Conservation (phyloP, 2,329 filamentous ascomycete genomes). For the Neonectria sp. region DNA sequence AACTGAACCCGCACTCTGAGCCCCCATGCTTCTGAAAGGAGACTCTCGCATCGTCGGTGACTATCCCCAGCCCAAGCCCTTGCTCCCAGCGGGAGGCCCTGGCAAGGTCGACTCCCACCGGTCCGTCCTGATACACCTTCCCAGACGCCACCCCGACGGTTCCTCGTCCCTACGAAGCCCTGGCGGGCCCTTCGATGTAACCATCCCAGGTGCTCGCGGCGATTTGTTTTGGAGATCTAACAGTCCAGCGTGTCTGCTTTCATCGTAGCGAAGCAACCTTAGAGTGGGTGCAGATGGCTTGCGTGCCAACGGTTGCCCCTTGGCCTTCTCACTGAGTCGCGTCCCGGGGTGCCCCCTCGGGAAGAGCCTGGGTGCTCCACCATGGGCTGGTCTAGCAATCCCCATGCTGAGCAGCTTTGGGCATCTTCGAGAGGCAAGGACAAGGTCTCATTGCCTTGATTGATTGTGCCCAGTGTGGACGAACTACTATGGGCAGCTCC, state of each 20-base stretch:
- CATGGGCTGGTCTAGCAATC: constrained; percentile 23
- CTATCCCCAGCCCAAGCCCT: constrained; percentile 38
- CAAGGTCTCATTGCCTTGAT: constrained; percentile 34
- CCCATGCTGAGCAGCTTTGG: constrained; percentile 22
- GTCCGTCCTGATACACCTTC: constrained; percentile 47
- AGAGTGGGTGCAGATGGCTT: constrained; percentile 39
- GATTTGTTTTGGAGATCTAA: constrained; percentile 49
- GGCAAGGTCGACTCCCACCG: constrained; percentile 43
- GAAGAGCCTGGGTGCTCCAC: constrained; percentile 24
- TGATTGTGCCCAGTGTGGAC: constrained; percentile 33
- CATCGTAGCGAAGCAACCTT: constrained; percentile 39
- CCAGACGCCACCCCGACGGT: constrained; percentile 46
- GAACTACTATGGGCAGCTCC: constrained; percentile 34
- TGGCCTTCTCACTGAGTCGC: constrained; percentile 31
- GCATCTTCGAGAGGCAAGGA: constrained; percentile 26
- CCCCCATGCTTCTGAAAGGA: constrained; percentile 37
- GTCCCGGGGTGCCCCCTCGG: constrained; percentile 30
- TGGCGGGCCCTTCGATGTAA: constrained; percentile 46
- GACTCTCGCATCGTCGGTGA: constrained; percentile 35
- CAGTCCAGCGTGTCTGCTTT: constrained; percentile 44
- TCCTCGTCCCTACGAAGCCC: constrained; percentile 40
- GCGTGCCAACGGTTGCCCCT: constrained; percentile 35
- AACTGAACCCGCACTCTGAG: constrained; percentile 27
- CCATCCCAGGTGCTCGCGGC: constrained; percentile 45
- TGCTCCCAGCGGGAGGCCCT: constrained; percentile 32